Evolutionary conservation across 257 asterid species (phyloP), one percentile per base, ranked within the genome.

Genomic region (Solanum peruvianum): DNA sequence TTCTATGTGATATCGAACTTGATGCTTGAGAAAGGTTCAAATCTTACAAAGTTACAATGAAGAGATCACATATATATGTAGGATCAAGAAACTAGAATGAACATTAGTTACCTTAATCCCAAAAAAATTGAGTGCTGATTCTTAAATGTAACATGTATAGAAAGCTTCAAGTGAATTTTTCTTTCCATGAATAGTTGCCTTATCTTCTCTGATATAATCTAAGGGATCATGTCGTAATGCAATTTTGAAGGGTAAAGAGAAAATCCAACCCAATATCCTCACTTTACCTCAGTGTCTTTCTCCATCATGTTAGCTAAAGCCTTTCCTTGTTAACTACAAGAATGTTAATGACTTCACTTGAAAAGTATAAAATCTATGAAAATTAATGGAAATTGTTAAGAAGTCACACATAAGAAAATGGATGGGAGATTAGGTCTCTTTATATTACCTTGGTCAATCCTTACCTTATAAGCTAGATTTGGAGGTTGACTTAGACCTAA

Each of bases 231-330:
- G 76, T 49, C 88, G 9, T 52, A 88, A 33, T 64, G 77, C 86
- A 25, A 91, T 89, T 20, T 85, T 88, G 14, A 89, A 88, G 20
- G 93, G 92, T 80, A 89, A 70, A 27, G 88, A 87, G 7, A 86
- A 75, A 29, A 89, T 3, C 92, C 92, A n/a, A 89, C 64, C 42
- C 91, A 85, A 39, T 91, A 88, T 1, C 93, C 92, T 88, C 90
- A 85, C 64, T 89, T 89, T 13, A 86, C 88, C 16, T 73, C 39
- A 0, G 88, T 82, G 21, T 89, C 86, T 66, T 91, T 88, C 80
- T 85, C 91, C 87, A 88, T 87, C 91, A 84, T 89, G 41, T 89
- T 92, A 15, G 89, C 89, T 70, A 82, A 75, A 4, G 84, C 91
- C 93, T n/a, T n/a, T 89, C 78, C 11, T 25, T 39, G 14, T 11